Percentiles rank a stretch among this genome's conserved stretches.
Evolutionary conservation across 2,329 filamentous ascomycete species (phyloP).

Genomic region (Claviceps sp.): DNA sequence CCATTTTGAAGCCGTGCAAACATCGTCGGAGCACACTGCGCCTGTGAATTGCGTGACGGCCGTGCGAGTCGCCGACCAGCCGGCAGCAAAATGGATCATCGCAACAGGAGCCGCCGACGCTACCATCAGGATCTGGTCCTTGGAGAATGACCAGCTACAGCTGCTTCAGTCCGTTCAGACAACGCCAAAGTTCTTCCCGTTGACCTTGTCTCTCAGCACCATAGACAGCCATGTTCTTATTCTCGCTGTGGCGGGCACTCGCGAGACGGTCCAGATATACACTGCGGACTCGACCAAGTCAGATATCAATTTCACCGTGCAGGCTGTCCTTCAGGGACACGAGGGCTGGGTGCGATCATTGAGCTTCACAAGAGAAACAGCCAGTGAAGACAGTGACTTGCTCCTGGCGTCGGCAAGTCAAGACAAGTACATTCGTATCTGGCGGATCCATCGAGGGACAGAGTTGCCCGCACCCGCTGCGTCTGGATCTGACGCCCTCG

Average conservation of each 20-base stretch:
- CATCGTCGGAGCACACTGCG: conserved; percentile 49
- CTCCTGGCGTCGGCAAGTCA: conserved; percentile 88
- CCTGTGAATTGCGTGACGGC: conserved; percentile 58
- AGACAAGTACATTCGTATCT: conserved; percentile 92
- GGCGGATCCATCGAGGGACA: conserved; percentile 66
- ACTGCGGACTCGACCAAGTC: conserved; percentile 34
- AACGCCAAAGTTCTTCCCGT: conserved; percentile 66
- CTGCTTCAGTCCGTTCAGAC: conserved; percentile 59
- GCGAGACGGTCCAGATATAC: conserved; percentile 68
- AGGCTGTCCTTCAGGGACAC: conserved; percentile 72
- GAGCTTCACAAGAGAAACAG: conserved; percentile 55
- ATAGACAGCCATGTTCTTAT: conserved; percentile 45
- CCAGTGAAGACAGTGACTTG: conserved; percentile 46
- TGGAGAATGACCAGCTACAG: conserved; percentile 35
- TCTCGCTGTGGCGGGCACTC: conserved; percentile 78
- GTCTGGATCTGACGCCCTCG: conserved; percentile 39
- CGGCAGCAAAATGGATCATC: conserved; percentile 34
- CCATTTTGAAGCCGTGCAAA: conserved; percentile 34
- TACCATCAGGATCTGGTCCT: conserved; percentile 55
- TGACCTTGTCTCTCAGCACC: conserved; percentile 56
- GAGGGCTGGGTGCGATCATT: conserved; percentile 91
- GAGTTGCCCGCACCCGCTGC: conserved; percentile 45
- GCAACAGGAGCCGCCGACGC: conserved; percentile 75
- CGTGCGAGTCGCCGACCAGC: conserved; percentile 16
- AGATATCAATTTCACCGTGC: conserved; percentile 46